Evolutionary conservation across 345 rosid species (phyloP).

Genomic region (Gossypium ekmanianum): DNA sequence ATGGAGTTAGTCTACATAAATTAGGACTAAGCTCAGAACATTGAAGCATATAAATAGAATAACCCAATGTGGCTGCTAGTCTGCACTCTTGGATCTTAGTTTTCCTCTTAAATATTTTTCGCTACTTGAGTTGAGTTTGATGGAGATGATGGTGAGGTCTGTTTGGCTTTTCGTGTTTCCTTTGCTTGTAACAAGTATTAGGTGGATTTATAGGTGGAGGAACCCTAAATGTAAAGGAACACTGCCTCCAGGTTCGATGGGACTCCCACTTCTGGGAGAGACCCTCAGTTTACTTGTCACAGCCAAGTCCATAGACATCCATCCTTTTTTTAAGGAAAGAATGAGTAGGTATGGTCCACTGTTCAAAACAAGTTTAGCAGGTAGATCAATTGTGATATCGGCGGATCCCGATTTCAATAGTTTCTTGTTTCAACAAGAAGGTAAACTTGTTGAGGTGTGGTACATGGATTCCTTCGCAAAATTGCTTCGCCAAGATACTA

Average conservation of each 20-base stretch:
- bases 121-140: background rate
- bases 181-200: background rate
- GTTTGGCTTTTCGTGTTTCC: background rate
- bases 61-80: background rate
- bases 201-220: slow-evolving; percentile 19
- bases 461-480: slow-evolving; percentile 12
- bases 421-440: slow-evolving; percentile 7
- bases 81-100: background rate
- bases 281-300: slow-evolving; percentile 14
- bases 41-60: background rate
- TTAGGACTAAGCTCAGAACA: background rate
- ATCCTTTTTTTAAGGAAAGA: slow-evolving; percentile 17
- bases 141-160: background rate
- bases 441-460: background rate
- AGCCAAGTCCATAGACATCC: background rate
- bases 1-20: background rate
- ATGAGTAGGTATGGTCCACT: slow-evolving; percentile 8
- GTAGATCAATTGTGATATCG: background rate
- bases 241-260: slow-evolving; percentile 30
- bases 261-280: slow-evolving; percentile 20
- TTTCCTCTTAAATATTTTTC: background rate
- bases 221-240: slow-evolving; percentile 19
- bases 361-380: slow-evolving; percentile 9
- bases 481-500: background rate
- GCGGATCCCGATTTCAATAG: slow-evolving; percentile 6